Base-by-base conservation (phyloP, 2,329 filamentous ascomycete species). In the Cladophialophora chaetospira region DNA sequence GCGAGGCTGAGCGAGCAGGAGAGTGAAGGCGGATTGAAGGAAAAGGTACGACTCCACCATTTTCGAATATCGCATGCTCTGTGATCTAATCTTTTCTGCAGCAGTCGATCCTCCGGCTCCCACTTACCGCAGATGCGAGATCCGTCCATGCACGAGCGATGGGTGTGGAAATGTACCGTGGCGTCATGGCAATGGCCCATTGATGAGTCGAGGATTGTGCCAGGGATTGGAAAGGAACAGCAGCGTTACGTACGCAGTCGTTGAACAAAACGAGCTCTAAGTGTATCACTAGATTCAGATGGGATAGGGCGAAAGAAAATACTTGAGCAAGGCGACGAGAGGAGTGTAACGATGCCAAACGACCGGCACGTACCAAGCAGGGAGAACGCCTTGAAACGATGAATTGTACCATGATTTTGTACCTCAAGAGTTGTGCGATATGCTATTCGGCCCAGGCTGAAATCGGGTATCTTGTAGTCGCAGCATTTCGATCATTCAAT, bases 111-210 rank as follows among this genome's bases (percentile, higher is more conserved):
- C 71, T 78, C 4, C 68, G 69, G 33, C 67, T 77, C 9, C 73
- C 74, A 31, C 66, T 93, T 50, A 90, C 88, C 3, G 86, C 89
- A 65, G 88, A 93, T 70, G 81, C 84, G 35, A 82, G 88, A 65
- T 73, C 91, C 58, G 79, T 82, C 65, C 88, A 92, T 70, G 86
- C 88, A 6, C 82, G 85, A 29, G 83, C 88, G 59, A 76, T 91
- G 64, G 86, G 87, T 63, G 78, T 86, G 65, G 80, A 81, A 53
- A 89, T 89, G 66, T 91, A 89, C 70, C 79, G 79, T 57, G 80
- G 81, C 55, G 77, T 88, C 36, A 84, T 87, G 82, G 81, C 75
- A 5, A 74, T 73, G 63, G 73, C 69, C 40, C 67, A 71, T 55
- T 75, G 64, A 69, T 13, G 17, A n/a, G n/a, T n/a, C n/a, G n/a